phyloP scores from a whole-genome alignment of 2,329 filamentous ascomycete genomes.

The Mollisia scopiformis region DNA sequence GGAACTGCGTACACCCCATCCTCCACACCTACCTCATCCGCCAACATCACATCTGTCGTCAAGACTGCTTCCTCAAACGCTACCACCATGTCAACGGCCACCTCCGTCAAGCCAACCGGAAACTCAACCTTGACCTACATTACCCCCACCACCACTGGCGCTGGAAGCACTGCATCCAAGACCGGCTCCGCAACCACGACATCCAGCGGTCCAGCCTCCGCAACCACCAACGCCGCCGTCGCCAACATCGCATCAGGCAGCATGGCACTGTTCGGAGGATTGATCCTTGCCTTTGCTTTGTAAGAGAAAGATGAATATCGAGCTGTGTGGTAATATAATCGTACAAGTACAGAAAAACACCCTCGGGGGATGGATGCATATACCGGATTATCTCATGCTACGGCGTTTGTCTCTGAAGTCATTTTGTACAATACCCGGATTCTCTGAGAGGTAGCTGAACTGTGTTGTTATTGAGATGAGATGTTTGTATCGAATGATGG shows the following conservation, averaged over 20 bases:
- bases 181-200: conserved; percentile 28
- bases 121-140: conserved; percentile 3
- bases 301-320: conserved; percentile 16
- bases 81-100: conserved; percentile 43
- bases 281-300: conserved; percentile 29
- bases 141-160: conserved; percentile 1
- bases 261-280: conserved; percentile 26
- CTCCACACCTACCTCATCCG: conserved; percentile 8
- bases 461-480: no score
- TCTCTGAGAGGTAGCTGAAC: neutral
- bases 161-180: conserved; percentile 29
- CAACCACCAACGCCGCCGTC: conserved; percentile 30
- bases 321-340: conserved; percentile 1
- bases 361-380: neutral
- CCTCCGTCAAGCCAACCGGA: conserved; percentile 6
- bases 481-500: no score
- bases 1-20: conserved; percentile 11
- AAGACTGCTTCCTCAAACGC: conserved; percentile 37
- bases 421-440: neutral
- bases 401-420: neutral
- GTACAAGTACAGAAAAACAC: neutral
- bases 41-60: conserved; percentile 10
- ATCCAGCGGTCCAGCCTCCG: neutral
- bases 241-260: conserved; percentile 23
- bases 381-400: neutral